Evolutionary conservation across 192 early-diverging fungal genomes (phyloP).

Genomic region (Backusella australiensis): DNA sequence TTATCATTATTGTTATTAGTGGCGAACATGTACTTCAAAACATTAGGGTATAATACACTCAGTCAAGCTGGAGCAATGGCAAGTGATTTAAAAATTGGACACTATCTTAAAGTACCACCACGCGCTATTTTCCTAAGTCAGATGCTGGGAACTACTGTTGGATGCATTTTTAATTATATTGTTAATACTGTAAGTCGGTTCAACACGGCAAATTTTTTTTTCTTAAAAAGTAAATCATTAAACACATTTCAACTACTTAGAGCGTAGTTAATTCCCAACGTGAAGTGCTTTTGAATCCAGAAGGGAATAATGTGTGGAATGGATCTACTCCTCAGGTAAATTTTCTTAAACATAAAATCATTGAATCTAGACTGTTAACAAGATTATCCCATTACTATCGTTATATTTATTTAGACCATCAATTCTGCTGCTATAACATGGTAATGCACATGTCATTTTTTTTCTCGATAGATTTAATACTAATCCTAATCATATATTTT

Average conservation of each 20-base stretch:
- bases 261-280: slow-evolving; percentile 13
- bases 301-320: slow-evolving; percentile 19
- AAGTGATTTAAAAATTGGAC: slow-evolving; percentile 54
- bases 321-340: slow-evolving; percentile 10
- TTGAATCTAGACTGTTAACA: background rate
- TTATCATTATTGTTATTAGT: slow-evolving; percentile 9
- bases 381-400: background rate
- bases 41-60: slow-evolving; percentile 38
- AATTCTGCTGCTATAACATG: slow-evolving; percentile 26
- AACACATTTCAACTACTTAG: background rate
- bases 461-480: background rate
- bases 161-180: slow-evolving; percentile 37
- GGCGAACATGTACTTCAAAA: slow-evolving; percentile 55
- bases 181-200: slow-evolving; percentile 21
- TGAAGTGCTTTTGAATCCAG: slow-evolving; percentile 20
- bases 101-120: slow-evolving; percentile 74
- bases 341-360: background rate
- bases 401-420: background rate
- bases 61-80: slow-evolving; percentile 44
- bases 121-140: slow-evolving; percentile 61
- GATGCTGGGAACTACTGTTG: slow-evolving; percentile 52
- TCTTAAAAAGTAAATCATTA: background rate
- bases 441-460: slow-evolving; percentile 9
- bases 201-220: background rate
- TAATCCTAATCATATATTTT: background rate